These are phyloP conservation scores for Immersiporthe knoxdaviesiana DNA, from an alignment of 2,329 filamentous ascomycete species.

Conservation along the genomic window DNA sequence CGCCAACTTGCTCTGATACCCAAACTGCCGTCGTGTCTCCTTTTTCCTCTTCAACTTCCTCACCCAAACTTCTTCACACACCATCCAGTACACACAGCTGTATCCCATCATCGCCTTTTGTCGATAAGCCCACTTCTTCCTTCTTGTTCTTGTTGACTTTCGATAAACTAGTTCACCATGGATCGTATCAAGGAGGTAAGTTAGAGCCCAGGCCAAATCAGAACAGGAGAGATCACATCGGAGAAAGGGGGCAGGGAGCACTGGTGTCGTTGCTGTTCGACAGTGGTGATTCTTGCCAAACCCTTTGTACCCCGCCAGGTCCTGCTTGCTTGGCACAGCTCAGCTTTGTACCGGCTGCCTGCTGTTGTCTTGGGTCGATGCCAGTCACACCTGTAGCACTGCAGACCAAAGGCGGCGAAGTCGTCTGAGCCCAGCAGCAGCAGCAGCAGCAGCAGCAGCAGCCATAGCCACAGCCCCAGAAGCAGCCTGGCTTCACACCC, in stretches of 20 bases:
- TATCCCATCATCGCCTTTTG: background rate
- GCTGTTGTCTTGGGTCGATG: constrained; percentile 10
- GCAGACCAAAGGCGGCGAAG: constrained; percentile 12
- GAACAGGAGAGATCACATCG: background rate
- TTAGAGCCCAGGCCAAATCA: constrained; percentile 32
- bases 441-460: constrained; percentile 6
- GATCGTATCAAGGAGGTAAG: constrained; percentile 90
- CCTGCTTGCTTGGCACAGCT: background rate
- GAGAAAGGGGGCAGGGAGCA: constrained; percentile 23
- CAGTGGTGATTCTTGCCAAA: constrained; percentile 10
- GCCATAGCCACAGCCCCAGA: background rate
- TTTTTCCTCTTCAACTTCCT: constrained; percentile 17
- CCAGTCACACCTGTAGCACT: constrained; percentile 17
- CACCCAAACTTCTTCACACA: constrained; percentile 35
- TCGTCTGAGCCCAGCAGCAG: constrained; percentile 8
- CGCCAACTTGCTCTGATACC: constrained; percentile 24
- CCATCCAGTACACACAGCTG: constrained; percentile 26
- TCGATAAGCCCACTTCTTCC: constrained; percentile 8
- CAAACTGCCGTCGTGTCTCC: constrained; percentile 23
- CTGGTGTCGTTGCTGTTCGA: constrained; percentile 15
- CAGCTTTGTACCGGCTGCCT: constrained; percentile 4
- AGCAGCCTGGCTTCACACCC: background rate
- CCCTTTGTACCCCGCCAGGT: constrained; percentile 13
- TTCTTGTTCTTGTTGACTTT: constrained; percentile 11
- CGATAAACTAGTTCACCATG: constrained; percentile 57